Percentiles rank a stretch among this genome's conserved stretches.
Evolutionary conservation across 768 basidiomycete genomes (phyloP).

Genomic region (Phlebiopsis flavidoalba): DNA sequence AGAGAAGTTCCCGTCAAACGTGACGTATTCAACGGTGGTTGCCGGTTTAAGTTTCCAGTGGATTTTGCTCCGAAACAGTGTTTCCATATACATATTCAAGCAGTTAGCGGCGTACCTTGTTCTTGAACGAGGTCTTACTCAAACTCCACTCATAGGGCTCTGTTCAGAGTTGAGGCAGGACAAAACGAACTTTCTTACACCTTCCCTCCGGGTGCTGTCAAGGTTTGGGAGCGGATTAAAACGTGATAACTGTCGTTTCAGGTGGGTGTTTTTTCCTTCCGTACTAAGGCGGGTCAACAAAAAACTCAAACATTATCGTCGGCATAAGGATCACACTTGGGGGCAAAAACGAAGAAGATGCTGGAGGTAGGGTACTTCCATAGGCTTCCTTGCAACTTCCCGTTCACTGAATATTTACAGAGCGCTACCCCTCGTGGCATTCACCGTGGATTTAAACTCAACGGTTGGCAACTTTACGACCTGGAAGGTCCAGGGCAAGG

Average conservation of each 20-base stretch:
- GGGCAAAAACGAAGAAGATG: slow-evolving; percentile 67
- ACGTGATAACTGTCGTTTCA: slow-evolving; percentile 77
- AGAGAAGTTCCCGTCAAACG: slow-evolving; percentile 63
- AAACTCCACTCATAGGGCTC: slow-evolving; percentile 59
- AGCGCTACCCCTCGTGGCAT: slow-evolving; percentile 78
- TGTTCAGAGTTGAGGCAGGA: slow-evolving; percentile 59
- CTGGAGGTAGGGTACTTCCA: slow-evolving; percentile 33
- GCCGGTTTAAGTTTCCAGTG: slow-evolving; percentile 42
- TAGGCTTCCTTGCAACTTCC: not conserved
- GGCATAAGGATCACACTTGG: slow-evolving; percentile 76
- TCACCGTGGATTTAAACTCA: slow-evolving; percentile 70
- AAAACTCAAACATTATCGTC: not conserved
- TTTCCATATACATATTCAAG: slow-evolving; percentile 27
- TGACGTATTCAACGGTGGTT: slow-evolving; percentile 80
- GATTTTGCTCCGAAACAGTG: not conserved
- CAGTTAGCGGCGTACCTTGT: slow-evolving; percentile 81
- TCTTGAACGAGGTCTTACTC: slow-evolving; percentile 71
- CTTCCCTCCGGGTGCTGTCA: slow-evolving; percentile 55
- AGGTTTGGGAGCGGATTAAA: slow-evolving; percentile 50
- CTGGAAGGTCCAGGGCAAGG: slow-evolving; percentile 43
- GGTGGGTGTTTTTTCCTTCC: slow-evolving; percentile 33
- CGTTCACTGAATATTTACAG: slow-evolving; percentile 4
- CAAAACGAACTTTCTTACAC: slow-evolving; percentile 59
- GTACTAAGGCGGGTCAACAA: not conserved
- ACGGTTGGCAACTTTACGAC: slow-evolving; percentile 41